Evolutionary conservation across 1,139 yeast genomes (phyloP).

Genomic region (Arxiozyma telluris): DNA sequence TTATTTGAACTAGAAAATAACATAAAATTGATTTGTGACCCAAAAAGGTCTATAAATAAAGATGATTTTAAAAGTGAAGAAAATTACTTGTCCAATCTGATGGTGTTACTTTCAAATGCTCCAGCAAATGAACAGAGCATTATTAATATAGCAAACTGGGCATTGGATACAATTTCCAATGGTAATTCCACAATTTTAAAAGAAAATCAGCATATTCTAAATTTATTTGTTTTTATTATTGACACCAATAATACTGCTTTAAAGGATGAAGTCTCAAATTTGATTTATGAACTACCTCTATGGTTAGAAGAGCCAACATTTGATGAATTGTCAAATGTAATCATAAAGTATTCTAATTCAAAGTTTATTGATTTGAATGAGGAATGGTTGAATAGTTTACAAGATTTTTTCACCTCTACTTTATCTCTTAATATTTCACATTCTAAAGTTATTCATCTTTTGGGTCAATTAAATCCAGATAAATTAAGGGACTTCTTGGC

Average conservation of each 20-base stretch:
- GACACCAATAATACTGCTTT: conserved; percentile 16
- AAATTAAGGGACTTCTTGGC: conserved; percentile 11
- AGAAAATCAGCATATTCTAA: conserved; percentile 22
- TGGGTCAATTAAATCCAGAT: conserved; percentile 18
- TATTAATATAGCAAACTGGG: conserved; percentile 4
- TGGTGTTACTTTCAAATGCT: conserved; percentile 7
- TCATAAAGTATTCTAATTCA: conserved; percentile 28
- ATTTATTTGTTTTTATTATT: conserved; percentile 25
- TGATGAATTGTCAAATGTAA: conserved; percentile 24
- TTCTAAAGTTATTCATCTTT: conserved; percentile 12
- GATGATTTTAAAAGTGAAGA: not conserved
- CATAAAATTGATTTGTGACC: conserved; percentile 8
- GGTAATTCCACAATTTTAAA: conserved; percentile 19
- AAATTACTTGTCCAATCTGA: conserved; percentile 9
- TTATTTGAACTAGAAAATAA: conserved; percentile 4
- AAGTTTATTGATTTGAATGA: conserved; percentile 14
- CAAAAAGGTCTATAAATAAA: not conserved
- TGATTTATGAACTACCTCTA: conserved; percentile 30
- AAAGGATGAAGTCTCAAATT: conserved; percentile 20
- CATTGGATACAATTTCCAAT: conserved; percentile 12
- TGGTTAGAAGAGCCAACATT: conserved; percentile 25
- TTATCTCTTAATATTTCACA: conserved; percentile 16
- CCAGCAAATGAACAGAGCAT: conserved; percentile 10
- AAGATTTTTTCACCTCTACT: conserved; percentile 24
- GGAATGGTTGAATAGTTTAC: conserved; percentile 24